These are phyloP conservation scores for Paraurostyla sp. DNA, from an alignment of 73 alveolate species.

Conservation along the genomic window DNA sequence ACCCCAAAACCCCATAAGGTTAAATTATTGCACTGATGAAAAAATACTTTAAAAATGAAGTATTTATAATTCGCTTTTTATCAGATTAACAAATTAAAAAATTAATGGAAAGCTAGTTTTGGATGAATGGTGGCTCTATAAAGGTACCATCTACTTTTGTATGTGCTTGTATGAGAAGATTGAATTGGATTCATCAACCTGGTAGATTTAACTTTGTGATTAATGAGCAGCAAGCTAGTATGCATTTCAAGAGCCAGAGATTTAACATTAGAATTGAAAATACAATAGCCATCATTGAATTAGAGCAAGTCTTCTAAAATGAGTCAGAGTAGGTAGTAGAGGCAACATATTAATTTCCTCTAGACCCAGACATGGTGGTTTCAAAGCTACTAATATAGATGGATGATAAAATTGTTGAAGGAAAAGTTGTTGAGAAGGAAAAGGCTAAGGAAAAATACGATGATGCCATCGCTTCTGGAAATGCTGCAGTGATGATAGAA, in stretches of 20 bases:
- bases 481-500: constrained; percentile 73
- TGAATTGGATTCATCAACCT: too few relatives aligned
- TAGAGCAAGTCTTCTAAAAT: constrained; percentile 40
- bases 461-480: constrained; percentile 88
- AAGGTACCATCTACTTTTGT: too few relatives aligned
- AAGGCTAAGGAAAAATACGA: constrained; percentile 87
- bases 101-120: too few relatives aligned
- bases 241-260: constrained; percentile 19
- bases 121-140: too few relatives aligned
- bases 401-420: constrained; percentile 71
- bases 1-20: too few relatives aligned
- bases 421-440: constrained; percentile 82
- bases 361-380: constrained; percentile 42
- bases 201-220: too few relatives aligned
- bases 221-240: too few relatives aligned
- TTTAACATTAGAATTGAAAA: background rate
- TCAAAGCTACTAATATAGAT: background rate
- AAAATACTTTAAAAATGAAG: too few relatives aligned
- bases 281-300: constrained; percentile 17
- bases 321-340: constrained; percentile 36
- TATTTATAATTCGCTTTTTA: too few relatives aligned
- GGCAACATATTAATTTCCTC: constrained; percentile 57
- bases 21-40: too few relatives aligned
- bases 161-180: too few relatives aligned
- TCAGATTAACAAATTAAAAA: too few relatives aligned